Evolutionary conservation across 2,329 filamentous ascomycete species (phyloP).

Genomic region (Xylaria sp.): DNA sequence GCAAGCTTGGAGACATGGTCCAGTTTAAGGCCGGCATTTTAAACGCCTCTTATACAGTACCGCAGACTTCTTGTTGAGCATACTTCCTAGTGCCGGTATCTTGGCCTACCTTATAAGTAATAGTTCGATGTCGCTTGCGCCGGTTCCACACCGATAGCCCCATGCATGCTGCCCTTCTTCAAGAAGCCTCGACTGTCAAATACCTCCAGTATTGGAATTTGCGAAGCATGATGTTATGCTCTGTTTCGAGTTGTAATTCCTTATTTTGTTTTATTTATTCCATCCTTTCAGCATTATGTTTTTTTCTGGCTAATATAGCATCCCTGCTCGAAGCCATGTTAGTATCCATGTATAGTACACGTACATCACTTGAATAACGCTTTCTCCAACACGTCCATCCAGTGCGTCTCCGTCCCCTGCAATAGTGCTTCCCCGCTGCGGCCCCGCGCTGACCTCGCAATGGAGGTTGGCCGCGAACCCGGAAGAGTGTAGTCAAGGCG

Average conservation of each 20-base stretch:
- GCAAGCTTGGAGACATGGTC: constrained; percentile 10
- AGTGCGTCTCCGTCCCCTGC: constrained; percentile 39
- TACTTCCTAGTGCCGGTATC: neutral
- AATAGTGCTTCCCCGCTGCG: constrained; percentile 37
- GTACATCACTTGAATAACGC: constrained; percentile 26
- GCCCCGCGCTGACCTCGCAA: constrained; percentile 43
- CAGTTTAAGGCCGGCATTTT: constrained; percentile 20
- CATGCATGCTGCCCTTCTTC: constrained; percentile 2
- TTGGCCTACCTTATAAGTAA: neutral
- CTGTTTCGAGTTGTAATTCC: neutral
- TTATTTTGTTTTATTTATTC: neutral
- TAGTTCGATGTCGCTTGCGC: constrained; percentile 8
- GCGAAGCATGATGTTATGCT: neutral
- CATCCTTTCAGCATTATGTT: neutral
- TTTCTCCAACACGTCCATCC: constrained; percentile 37
- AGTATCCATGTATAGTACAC: constrained; percentile 26
- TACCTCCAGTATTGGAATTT: constrained; percentile 2
- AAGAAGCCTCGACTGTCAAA: constrained; percentile 19
- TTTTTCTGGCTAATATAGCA: constrained; percentile 39
- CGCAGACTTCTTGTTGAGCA: neutral
- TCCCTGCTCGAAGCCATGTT: constrained; percentile 40
- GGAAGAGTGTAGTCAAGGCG: constrained; percentile 34
- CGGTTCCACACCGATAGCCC: constrained; percentile 18
- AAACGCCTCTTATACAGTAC: constrained; percentile 4
- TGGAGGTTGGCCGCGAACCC: constrained; percentile 41